A percentile compares a stretch with the other conserved stretches of the same genome.
Evolutionary conservation across 2,329 filamentous ascomycete species (phyloP).

Genomic region (Calycina herbarum): DNA sequence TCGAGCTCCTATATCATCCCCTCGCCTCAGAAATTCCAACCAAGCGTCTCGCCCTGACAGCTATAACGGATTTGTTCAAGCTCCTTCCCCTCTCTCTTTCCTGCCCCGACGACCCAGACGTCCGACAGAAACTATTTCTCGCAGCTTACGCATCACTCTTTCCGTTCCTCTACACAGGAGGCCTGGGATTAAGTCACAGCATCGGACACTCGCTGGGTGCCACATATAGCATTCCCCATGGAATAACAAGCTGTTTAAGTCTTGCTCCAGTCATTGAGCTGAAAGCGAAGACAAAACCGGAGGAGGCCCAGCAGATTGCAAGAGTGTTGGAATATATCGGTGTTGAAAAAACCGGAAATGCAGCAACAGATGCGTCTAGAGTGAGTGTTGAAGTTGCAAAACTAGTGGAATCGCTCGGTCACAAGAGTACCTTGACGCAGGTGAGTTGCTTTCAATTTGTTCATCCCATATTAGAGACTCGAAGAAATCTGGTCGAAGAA

Average conservation of each 20-base stretch:
- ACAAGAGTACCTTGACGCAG: slow-evolving; percentile 47
- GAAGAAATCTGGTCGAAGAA: no score
- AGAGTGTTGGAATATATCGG: slow-evolving; percentile 47
- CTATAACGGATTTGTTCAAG: slow-evolving; percentile 48
- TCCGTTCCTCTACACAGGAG: slow-evolving; percentile 50
- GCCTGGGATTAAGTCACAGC: slow-evolving; percentile 48
- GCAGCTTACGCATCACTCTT: slow-evolving; percentile 53
- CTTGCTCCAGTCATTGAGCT: slow-evolving; percentile 54
- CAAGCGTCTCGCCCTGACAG: slow-evolving; percentile 45
- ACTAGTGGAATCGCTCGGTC: slow-evolving; percentile 44
- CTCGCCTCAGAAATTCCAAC: slow-evolving; percentile 51
- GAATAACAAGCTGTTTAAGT: slow-evolving; percentile 55
- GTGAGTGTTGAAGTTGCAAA: slow-evolving; percentile 46
- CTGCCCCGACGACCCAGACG: slow-evolving; percentile 46
- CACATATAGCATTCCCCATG: slow-evolving; percentile 57
- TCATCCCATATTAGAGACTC: no score
- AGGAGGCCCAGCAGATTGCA: slow-evolving; percentile 46
- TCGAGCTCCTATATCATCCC: slow-evolving; percentile 55
- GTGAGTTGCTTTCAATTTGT: slow-evolving; percentile 34
- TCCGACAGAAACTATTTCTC: slow-evolving; percentile 52
- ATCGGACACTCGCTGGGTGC: slow-evolving; percentile 54
- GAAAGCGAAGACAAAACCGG: slow-evolving; percentile 45
- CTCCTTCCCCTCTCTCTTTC: slow-evolving; percentile 48
- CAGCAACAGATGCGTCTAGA: slow-evolving; percentile 43
- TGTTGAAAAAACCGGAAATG: slow-evolving; percentile 41